Evolutionary conservation across 345 rosid species (phyloP).

Genomic region (Stellera chamaejasme): DNA sequence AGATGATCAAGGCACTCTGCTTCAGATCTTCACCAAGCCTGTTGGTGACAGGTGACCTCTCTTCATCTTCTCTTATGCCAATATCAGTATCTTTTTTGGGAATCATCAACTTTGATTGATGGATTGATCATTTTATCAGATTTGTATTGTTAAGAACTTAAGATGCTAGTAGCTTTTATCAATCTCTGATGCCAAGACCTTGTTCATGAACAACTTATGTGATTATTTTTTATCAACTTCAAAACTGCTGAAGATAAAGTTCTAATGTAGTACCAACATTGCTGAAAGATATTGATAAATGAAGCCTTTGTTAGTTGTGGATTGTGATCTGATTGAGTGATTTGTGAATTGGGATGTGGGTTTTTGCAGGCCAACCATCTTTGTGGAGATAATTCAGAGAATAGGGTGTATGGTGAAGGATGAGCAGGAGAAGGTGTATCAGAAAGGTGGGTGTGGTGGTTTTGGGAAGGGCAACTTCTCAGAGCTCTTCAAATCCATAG

Average conservation of each 20-base stretch:
- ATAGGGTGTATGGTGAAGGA: slow-evolving; percentile 73
- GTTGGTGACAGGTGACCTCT: slow-evolving; percentile 62
- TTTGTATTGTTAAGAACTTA: no score
- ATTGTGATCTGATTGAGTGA: neutral
- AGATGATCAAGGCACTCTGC: slow-evolving; percentile 95
- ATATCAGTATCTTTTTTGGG: neutral
- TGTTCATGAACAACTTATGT: no score
- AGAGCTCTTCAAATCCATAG: slow-evolving; percentile 88
- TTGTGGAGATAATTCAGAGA: slow-evolving; percentile 90
- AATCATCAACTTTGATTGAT: neutral
- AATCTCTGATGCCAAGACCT: neutral
- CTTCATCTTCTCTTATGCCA: neutral
- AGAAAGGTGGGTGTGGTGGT: slow-evolving; percentile 94
- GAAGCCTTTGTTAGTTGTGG: neutral
- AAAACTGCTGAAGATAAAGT: no score
- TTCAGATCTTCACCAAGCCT: slow-evolving; percentile 96
- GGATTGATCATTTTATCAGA: neutral
- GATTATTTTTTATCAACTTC: no score
- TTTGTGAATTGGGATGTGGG: neutral
- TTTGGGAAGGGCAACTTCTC: slow-evolving; percentile 96
- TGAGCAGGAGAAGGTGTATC: slow-evolving; percentile 58
- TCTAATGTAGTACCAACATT: no score
- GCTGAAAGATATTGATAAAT: neutral
- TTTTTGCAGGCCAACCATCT: slow-evolving; percentile 74
- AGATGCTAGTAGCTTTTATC: neutral